Conservation (phyloP, 1,284 basidiomycete genomes). For the Pseudozyma pruni region DNA sequence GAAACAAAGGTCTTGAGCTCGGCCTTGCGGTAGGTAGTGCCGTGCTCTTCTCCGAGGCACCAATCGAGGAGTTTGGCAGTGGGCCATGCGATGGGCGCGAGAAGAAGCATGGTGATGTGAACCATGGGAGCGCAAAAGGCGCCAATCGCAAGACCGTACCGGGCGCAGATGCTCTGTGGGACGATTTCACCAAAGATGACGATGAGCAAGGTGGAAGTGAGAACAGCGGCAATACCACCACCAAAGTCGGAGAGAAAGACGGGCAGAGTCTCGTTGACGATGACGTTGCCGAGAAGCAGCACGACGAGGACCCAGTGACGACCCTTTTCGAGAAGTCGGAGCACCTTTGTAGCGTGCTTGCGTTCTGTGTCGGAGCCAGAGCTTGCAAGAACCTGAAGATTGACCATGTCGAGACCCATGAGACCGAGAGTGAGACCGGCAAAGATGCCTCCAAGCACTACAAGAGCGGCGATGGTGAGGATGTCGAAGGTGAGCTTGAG, state of each 20-base stretch:
- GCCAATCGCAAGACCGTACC: conserved; percentile 89
- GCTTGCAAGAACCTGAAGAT: conserved; percentile 83
- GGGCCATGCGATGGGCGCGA: conserved; percentile 70
- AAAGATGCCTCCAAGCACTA: conserved; percentile 70
- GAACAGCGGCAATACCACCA: conserved; percentile 62
- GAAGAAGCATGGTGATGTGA: conserved; percentile 68
- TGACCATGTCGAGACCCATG: conserved; percentile 94
- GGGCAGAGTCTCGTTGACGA: conserved; percentile 73
- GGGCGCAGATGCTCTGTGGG: conserved; percentile 76
- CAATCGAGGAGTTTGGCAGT: conserved; percentile 68
- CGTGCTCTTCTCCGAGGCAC: conserved; percentile 70
- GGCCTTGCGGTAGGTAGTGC: conserved; percentile 68
- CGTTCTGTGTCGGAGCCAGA: conserved; percentile 77
- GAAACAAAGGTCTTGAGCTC: conserved; percentile 88
- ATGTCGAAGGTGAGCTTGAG: conserved; percentile 55
- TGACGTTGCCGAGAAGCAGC: conserved; percentile 85
- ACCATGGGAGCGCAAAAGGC: conserved; percentile 85
- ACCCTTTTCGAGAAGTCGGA: conserved; percentile 79
- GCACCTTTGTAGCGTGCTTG: conserved; percentile 69
- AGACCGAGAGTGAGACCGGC: conserved; percentile 82
- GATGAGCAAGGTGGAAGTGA: conserved; percentile 65
- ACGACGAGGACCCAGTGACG: conserved; percentile 92
- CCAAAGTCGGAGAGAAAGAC: conserved; percentile 66
- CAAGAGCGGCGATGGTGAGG: conserved; percentile 58
- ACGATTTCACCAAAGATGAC: conserved; percentile 71